A percentile compares a stretch with the other conserved stretches of the same genome.
phyloP scores from a whole-genome alignment of 129 eudicot species.

The Centaurea solstitialis region DNA sequence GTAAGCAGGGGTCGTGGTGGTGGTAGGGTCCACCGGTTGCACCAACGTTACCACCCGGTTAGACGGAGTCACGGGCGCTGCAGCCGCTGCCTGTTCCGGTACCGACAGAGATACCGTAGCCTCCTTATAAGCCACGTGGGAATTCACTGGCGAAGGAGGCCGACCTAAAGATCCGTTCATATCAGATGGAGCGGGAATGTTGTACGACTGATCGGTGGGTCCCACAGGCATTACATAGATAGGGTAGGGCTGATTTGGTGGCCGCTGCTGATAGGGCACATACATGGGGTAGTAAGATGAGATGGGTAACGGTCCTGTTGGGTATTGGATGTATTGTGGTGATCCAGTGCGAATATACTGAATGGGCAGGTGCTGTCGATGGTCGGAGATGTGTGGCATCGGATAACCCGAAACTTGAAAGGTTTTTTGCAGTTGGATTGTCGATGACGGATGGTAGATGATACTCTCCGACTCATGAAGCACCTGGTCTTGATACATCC shows the following conservation, averaged over 20 bases:
- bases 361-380: conserved; percentile 38
- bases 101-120: conserved; percentile 29
- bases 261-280: conserved; percentile 46
- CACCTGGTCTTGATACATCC: conserved; percentile 49
- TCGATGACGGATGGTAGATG: conserved; percentile 44
- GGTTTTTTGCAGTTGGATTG: conserved; percentile 41
- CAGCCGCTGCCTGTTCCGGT: conserved; percentile 43
- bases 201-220: conserved; percentile 53
- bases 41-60: conserved; percentile 30
- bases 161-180: conserved; percentile 33
- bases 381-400: conserved; percentile 48
- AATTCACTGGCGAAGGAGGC: conserved; percentile 48
- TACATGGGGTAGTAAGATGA: conserved; percentile 75
- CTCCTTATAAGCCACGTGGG: conserved; percentile 48
- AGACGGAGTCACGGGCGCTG: conserved; percentile 25
- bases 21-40: conserved; percentile 40
- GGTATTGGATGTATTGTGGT: conserved; percentile 62
- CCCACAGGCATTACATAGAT: conserved; percentile 61
- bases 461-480: conserved; percentile 47
- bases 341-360: conserved; percentile 62
- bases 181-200: conserved; percentile 40
- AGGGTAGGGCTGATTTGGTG: conserved; percentile 62
- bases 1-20: conserved; percentile 28
- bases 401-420: conserved; percentile 50
- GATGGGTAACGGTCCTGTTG: conserved; percentile 46